phyloP scores from a whole-genome alignment of 129 eudicot species.

The Tagetes erecta region DNA sequence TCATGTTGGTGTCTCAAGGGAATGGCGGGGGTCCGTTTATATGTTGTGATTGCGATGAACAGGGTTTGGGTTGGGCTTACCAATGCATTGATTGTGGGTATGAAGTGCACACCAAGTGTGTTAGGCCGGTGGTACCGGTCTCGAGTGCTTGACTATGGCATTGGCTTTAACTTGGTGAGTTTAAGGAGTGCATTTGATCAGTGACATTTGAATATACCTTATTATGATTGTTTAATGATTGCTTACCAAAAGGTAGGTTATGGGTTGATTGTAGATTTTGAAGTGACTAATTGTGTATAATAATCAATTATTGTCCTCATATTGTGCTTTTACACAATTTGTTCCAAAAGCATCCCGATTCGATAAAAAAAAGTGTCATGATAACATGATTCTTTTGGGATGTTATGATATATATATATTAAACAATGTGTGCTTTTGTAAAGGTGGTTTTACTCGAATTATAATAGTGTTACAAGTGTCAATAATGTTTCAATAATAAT shows the following conservation, averaged over 20 bases:
- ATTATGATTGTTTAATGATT: conserved; percentile 2
- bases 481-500: no score
- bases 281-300: conserved; percentile 33
- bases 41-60: conserved; percentile 87
- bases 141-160: conserved; percentile 5
- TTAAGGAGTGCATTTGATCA: background rate
- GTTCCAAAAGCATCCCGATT: background rate
- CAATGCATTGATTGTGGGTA: conserved; percentile 81
- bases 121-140: conserved; percentile 40
- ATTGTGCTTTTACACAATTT: background rate
- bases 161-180: background rate
- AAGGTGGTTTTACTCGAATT: no score
- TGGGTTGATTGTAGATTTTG: conserved; percentile 27
- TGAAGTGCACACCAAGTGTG: conserved; percentile 91
- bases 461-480: no score
- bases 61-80: conserved; percentile 89
- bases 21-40: conserved; percentile 82
- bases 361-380: background rate
- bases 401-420: background rate
- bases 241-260: conserved; percentile 16
- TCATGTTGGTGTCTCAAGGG: conserved; percentile 70
- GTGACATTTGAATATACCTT: background rate
- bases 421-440: background rate
- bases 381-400: background rate
- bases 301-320: background rate